Evolutionary conservation across 768 basidiomycete genomes (phyloP).

Genomic region (Tylopilus balloui): DNA sequence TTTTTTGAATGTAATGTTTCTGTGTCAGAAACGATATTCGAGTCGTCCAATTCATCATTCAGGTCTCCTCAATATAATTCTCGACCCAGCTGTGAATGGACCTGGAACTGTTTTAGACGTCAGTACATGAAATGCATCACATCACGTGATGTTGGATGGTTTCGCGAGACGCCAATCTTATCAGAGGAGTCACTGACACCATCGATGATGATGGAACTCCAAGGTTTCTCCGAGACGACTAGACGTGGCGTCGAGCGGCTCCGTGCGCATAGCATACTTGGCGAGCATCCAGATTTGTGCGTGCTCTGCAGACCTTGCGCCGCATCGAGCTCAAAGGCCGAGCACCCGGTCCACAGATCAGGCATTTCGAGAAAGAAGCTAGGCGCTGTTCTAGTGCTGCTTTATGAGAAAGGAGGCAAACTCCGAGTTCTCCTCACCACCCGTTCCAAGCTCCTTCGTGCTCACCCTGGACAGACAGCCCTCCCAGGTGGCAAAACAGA

Average conservation of each 20-base stretch:
- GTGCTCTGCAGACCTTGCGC: conserved; percentile 25
- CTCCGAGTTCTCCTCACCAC: conserved; percentile 83
- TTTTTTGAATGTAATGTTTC: conserved; percentile 15
- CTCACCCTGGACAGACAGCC: conserved; percentile 79
- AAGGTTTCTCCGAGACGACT: conserved; percentile 14
- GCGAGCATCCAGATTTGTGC: conserved; percentile 48
- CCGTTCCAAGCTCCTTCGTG: conserved; percentile 67
- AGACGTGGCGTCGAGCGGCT: conserved; percentile 40
- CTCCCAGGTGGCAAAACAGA: conserved; percentile 81
- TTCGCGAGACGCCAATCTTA: too few species aligned
- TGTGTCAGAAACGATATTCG: too few species aligned
- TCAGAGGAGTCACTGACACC: neutral
- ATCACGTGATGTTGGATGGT: too few species aligned
- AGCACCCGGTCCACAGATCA: conserved; percentile 23
- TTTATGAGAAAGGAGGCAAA: conserved; percentile 66
- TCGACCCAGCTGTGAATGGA: too few species aligned
- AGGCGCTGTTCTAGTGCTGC: conserved; percentile 74
- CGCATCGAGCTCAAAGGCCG: neutral
- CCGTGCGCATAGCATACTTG: conserved; percentile 17
- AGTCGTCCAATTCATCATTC: too few species aligned
- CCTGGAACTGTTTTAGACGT: too few species aligned
- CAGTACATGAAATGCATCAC: too few species aligned
- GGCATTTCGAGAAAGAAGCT: conserved; percentile 40
- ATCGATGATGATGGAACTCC: conserved; percentile 6
- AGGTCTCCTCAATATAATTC: too few species aligned